Evolutionary conservation across 2,329 filamentous ascomycete genomes (phyloP), one percentile per base, ranked within the genome.

Genomic region (Moelleriella libera): DNA sequence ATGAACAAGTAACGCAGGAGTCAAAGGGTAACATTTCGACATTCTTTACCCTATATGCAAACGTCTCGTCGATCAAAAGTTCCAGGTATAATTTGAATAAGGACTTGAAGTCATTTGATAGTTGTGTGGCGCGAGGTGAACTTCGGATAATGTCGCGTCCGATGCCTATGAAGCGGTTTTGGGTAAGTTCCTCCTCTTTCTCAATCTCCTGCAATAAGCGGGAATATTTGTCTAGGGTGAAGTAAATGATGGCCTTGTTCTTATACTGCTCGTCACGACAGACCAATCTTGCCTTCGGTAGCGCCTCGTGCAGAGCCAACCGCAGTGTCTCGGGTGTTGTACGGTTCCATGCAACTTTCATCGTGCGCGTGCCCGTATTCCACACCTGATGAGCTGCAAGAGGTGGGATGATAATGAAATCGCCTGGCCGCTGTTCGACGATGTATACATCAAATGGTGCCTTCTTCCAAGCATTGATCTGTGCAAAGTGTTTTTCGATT

Each of bases 221-320:
- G 51, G 74, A 70, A 60, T 97, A 97, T 57, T 88, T 92, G 9
- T 83, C 69, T 4, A 97, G 71, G 0, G 88, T 87, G 60, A 83
- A 95, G 63, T 89, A 95, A 43, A 96, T 74, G 49, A 97, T 96
- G 5, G 89, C 87, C 62, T 97, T 97, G 68, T 94, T 96, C 63
- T 97, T 97, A 71, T 98, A 98, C 63, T 97, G 90, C 62, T 98
- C 92, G 55, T 98, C 92, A 39, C 92, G 84, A 60, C 92, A 97
- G 3, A 97, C 90, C 55, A 96, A 78, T 10, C 88, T 79, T 8
- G 89, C 87, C 55, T 88, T 88, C 0, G 89, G 88, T 3, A 98
- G 72, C 1, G 90, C 88, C 67, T 97, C 92, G 50, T 81, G 76
- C 21, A 97, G 64, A 1, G 90, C 92, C 62, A 94, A 71, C 53